These are phyloP conservation scores for Cryptosporidium meleagridis DNA, from an alignment of 169 alveolate genomes.

Conservation along the genomic window DNA sequence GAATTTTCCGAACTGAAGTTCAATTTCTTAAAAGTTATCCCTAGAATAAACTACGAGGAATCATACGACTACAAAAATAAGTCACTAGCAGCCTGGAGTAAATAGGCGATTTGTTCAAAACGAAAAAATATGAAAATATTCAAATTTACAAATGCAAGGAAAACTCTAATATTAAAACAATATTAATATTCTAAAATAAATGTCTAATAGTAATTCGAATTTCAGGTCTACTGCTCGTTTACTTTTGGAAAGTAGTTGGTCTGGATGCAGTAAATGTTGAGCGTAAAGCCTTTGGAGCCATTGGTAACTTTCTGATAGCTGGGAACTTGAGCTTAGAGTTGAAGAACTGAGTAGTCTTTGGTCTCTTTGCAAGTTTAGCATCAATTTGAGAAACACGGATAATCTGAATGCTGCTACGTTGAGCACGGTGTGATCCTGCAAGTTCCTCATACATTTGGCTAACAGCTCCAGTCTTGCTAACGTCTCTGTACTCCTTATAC, in stretches of 20 bases:
- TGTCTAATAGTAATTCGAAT: not conserved
- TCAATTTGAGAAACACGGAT: slow-evolving; percentile 89
- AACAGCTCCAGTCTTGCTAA: slow-evolving; percentile 95
- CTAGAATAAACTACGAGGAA: no score
- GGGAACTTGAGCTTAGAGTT: slow-evolving; percentile 92
- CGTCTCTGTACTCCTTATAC: slow-evolving; percentile 99
- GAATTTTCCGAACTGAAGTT: not conserved
- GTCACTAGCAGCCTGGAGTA: no score
- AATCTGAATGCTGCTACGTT: slow-evolving; percentile 93
- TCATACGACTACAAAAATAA: no score
- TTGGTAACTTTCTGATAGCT: slow-evolving; percentile 83
- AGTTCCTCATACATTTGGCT: slow-evolving; percentile 96
- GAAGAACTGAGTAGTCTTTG: slow-evolving; percentile 87
- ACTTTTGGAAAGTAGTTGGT: slow-evolving; percentile 84
- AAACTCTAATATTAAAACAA: not conserved
- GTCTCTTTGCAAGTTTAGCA: slow-evolving; percentile 86
- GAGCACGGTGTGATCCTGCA: slow-evolving; percentile 98
- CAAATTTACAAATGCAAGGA: not conserved
- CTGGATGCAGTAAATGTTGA: slow-evolving; percentile 87
- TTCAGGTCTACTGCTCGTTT: slow-evolving; percentile 14
- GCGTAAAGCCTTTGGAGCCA: slow-evolving; percentile 86
- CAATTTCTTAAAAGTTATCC: not conserved
- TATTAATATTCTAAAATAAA: slow-evolving; percentile 34
- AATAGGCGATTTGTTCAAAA: no score
- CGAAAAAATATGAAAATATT: no score